Evolutionary conservation across 768 basidiomycete genomes (phyloP).

Genomic region (Russula sp.): DNA sequence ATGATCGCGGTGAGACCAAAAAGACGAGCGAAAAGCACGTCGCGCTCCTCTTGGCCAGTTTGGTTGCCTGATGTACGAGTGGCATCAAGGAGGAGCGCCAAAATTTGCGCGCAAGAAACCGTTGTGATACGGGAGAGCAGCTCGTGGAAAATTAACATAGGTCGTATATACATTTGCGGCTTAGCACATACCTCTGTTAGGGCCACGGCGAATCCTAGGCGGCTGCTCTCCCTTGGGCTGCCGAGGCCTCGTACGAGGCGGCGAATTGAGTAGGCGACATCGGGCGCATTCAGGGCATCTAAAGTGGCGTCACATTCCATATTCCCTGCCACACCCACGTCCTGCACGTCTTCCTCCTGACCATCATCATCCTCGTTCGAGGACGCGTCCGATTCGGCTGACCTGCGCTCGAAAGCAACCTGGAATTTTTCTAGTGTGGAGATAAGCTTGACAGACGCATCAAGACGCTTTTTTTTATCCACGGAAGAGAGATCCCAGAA

Average conservation of each 20-base stretch:
- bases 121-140: conserved; percentile 75
- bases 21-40: conserved; percentile 85
- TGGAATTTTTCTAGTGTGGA: conserved; percentile 84
- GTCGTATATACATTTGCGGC: conserved; percentile 8
- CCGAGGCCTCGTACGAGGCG: conserved; percentile 84
- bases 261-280: conserved; percentile 90
- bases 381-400: conserved; percentile 31
- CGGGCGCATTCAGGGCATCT: conserved; percentile 75
- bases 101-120: conserved; percentile 71
- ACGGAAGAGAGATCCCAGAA: conserved; percentile 92
- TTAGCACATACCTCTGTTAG: conserved; percentile 75
- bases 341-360: conserved; percentile 24
- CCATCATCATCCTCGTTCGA: conserved; percentile 36
- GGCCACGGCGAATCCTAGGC: conserved; percentile 93
- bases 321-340: conserved; percentile 45
- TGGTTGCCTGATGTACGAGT: conserved; percentile 72
- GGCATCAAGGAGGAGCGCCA: conserved; percentile 68
- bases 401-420: conserved; percentile 52
- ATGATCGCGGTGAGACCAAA: conserved; percentile 87
- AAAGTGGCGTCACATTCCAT: conserved; percentile 46
- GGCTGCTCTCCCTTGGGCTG: conserved; percentile 88
- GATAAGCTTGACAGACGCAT: conserved; percentile 83
- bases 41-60: conserved; percentile 90
- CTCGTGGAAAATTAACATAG: conserved; percentile 41
- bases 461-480: conserved; percentile 73